Base-by-base conservation (phyloP, 768 basidiomycete species). In the Ephemerocybe angulata region DNA sequence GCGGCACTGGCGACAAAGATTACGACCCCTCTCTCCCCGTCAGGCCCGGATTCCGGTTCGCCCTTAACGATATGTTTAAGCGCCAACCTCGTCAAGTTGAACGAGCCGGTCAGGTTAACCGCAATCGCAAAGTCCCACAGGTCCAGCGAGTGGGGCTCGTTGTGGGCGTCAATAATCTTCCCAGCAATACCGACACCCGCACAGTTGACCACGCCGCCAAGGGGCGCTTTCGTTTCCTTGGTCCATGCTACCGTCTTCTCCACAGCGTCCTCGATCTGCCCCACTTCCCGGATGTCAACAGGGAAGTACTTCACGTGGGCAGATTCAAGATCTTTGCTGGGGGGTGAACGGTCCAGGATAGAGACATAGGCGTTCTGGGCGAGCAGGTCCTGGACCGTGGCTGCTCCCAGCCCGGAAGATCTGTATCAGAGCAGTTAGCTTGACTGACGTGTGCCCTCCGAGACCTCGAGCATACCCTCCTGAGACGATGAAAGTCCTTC, bases 141-240 rank as follows among this genome's bases (percentile, higher is more conserved):
- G 37, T 79, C 78, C 27, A 79, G 66, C 4, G 73, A 68, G 62
- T 83, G 82, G 0, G 80, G 74, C 49, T 76, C 66, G 15, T 75
- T 73, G 19, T 76, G 62, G 3, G 72, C 64, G 46, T 78, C 74
- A 33, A 85, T 76, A 8, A 82, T 76, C 73, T 82, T 72, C 0
- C 58, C 63, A 2, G 66, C 67, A 4, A 66, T 58, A n/a, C 75
- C 84, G 0, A 83, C 74, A 3, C 84, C 84, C 3, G 82, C 84
- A 57, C 78, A 78, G 61, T 83, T 82, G 8, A 85, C 74, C 3
- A 85, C 78, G 8, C 84, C 83, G 5, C 83, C 83, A n/a, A 85
- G 67, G 25, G 68, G 63, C 6, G 77, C 75, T 4, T 70, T 69
- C 0, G 77, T 78, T 42, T 68, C 67, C 24, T 67, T 58, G 1